phyloP scores from a whole-genome alignment of 768 basidiomycete genomes.

The Vishniacozyma victoriae region DNA sequence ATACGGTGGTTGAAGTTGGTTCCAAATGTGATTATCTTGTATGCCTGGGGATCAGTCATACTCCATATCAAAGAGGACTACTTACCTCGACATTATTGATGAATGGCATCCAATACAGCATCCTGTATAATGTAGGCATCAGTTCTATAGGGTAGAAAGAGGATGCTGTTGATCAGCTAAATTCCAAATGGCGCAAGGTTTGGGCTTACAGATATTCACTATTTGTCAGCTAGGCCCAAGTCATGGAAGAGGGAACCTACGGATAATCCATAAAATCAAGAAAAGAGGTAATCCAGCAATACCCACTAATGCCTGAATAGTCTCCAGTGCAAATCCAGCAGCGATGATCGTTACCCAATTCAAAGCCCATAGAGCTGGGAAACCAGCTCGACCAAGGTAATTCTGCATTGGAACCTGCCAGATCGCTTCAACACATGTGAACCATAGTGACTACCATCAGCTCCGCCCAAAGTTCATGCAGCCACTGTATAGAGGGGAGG shows the following conservation, averaged over 20 bases:
- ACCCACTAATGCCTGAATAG: conserved; percentile 28
- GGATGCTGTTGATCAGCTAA: conserved; percentile 27
- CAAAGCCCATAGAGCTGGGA: conserved; percentile 44
- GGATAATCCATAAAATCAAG: conserved; percentile 44
- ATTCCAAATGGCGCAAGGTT: not conserved
- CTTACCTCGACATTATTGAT: conserved; percentile 23
- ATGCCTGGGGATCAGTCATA: conserved; percentile 13
- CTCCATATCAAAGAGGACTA: not conserved
- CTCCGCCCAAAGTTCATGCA: not conserved
- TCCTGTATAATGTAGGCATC: conserved; percentile 39
- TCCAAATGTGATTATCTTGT: conserved; percentile 45
- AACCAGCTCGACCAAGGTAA: conserved; percentile 34
- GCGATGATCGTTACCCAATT: conserved; percentile 40
- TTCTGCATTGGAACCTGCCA: conserved; percentile 38
- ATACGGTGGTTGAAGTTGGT: conserved; percentile 27
- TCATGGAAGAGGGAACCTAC: conserved; percentile 12
- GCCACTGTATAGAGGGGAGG: no score
- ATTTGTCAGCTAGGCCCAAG: not conserved
- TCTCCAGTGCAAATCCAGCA: conserved; percentile 41
- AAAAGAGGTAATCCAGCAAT: conserved; percentile 33
- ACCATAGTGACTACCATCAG: conserved; percentile 21
- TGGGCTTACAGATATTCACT: conserved; percentile 40
- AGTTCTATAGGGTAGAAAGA: conserved; percentile 44
- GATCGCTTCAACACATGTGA: conserved; percentile 37
- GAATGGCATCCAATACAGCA: conserved; percentile 36